Conservation (phyloP, 2,329 filamentous ascomycete genomes). For the Sporothrix pseudoabietina region DNA sequence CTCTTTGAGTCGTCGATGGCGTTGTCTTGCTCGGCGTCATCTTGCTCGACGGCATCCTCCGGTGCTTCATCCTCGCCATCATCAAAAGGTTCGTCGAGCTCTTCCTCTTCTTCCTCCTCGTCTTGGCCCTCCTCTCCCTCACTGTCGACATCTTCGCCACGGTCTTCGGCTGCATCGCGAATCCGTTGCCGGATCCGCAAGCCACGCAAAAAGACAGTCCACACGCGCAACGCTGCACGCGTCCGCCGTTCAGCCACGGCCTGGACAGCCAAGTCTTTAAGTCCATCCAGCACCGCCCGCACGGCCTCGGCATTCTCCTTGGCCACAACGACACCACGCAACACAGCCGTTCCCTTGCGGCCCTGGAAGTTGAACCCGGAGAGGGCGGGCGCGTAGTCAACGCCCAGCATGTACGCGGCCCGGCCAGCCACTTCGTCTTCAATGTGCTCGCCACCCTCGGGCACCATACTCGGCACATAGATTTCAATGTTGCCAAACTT, state of each 20-base stretch:
- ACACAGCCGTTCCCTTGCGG: slow-evolving; percentile 79
- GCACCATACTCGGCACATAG: slow-evolving; percentile 90
- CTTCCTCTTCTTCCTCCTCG: slow-evolving; percentile 13
- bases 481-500: slow-evolving; percentile 92
- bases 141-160: slow-evolving; percentile 49
- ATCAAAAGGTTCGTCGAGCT: background rate
- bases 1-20: slow-evolving; percentile 35
- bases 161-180: slow-evolving; percentile 56
- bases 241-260: slow-evolving; percentile 65
- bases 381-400: slow-evolving; percentile 88
- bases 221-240: slow-evolving; percentile 64
- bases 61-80: slow-evolving; percentile 20
- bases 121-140: slow-evolving; percentile 33
- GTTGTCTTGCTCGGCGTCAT: slow-evolving; percentile 24
- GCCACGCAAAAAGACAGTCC: slow-evolving; percentile 76
- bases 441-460: slow-evolving; percentile 76
- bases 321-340: slow-evolving; percentile 77
- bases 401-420: slow-evolving; percentile 72
- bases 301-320: slow-evolving; percentile 72
- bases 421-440: slow-evolving; percentile 60
- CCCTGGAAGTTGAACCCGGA: slow-evolving; percentile 89
- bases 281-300: slow-evolving; percentile 64
- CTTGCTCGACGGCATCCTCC: slow-evolving; percentile 29
- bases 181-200: slow-evolving; percentile 76
- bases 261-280: slow-evolving; percentile 67